Evolutionary conservation across 768 basidiomycete species (phyloP), one percentile per base, ranked within the genome.

Genomic region (Lentinula edodes): DNA sequence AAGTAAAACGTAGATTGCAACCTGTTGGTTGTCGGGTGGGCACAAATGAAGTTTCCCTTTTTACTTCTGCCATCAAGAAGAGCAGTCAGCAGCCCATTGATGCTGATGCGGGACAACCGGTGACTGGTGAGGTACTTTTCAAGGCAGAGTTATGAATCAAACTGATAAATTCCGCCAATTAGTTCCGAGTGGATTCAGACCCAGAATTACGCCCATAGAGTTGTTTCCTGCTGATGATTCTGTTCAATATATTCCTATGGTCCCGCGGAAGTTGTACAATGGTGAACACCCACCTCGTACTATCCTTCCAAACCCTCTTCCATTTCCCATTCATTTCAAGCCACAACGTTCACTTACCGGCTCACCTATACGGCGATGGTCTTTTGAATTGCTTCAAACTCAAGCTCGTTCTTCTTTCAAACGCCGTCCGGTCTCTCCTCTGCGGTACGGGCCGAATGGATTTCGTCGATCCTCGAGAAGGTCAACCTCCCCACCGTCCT

Each of bases 11-110:
- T 48, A 71, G 65, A 58, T 69, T 73, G 64, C 70, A 65, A 56
- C 75, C 74, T 38, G 69, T 76, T 48, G 80, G 81, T 13, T 77
- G 76, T 64, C 80, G 83, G 54, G 81, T 74, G 18, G 71, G 68
- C 61, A 58, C 75, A 57, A 63, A 70, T 53, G 80, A 83, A 60
- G 79, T 84, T 58, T 71, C 71, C 59, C 69, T 66, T 38, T 80
- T 84, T 66, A 72, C 78, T n/a, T 65, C 66, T 43, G 58, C 68
- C 20, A 34, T 58, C 58, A 36, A 46, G 28, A 58, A 46, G 43
- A 16, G 46, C 28, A 59, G 18, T 38, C 18, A 35, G 58, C 46
- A 36, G 8, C 34, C 20, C n/a, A 16, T n/a, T 38, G 58, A 50
- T 38, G 42, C 32, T 50, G 58, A 50, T 48, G 36, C 28, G 20